Percentiles rank a stretch among this genome's conserved stretches.
Conservation (phyloP, 208 protist genomes). For the Naegleria lovaniensis region DNA sequence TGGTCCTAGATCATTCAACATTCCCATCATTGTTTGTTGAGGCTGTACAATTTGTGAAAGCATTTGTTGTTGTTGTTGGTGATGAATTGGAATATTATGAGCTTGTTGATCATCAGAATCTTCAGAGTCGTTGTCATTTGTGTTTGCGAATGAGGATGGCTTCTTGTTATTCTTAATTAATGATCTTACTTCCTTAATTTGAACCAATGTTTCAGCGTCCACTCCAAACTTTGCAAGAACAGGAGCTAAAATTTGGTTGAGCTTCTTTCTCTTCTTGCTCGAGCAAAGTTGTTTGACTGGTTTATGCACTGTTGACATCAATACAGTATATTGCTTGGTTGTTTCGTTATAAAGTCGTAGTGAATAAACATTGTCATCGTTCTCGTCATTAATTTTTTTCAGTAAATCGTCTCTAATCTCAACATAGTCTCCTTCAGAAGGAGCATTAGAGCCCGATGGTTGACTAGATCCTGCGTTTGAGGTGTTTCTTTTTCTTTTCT, state of each 20-base stretch:
- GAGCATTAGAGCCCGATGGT: not conserved
- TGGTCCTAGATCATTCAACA: not conserved
- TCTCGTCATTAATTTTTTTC: not conserved
- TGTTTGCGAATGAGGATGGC: not conserved
- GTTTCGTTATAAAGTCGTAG: conserved; percentile 9
- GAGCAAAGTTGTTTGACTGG: not conserved
- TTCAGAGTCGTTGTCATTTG: not conserved
- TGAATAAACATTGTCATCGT: not conserved
- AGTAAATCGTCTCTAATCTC: conserved; percentile 1
- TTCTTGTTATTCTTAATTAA: not conserved
- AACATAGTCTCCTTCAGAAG: not conserved
- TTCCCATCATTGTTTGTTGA: not conserved
- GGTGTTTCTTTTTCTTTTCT: not conserved
- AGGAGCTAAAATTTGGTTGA: not conserved
- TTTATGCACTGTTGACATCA: not conserved
- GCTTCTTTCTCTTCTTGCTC: conserved; percentile 13
- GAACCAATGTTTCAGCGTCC: not conserved
- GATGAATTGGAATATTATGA: not conserved
- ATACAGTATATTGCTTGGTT: not conserved
- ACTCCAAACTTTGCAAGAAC: not conserved
- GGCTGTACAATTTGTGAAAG: not conserved
- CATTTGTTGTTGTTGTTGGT: not conserved
- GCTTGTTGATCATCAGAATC: not conserved
- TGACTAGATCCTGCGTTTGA: not conserved
- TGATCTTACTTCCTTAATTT: not conserved